Percentiles rank a stretch among this genome's conserved stretches.
Evolutionary conservation across 106 monocot species (phyloP).

Genomic region (Dioscorea zingiberensis): DNA sequence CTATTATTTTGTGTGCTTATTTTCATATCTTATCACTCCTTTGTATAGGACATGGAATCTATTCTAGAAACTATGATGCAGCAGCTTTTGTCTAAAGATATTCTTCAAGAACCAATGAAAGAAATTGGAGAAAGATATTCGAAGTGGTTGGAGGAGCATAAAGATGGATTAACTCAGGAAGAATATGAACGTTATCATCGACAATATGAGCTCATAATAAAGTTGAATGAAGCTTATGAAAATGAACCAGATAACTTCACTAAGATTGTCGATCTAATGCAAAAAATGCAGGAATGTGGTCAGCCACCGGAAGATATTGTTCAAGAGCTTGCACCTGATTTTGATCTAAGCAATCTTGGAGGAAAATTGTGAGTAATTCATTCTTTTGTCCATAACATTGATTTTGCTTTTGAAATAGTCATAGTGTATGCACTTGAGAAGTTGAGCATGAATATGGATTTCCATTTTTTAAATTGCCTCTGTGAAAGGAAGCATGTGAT

Average conservation of each 20-base stretch:
- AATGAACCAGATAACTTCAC: slow-evolving; percentile 70
- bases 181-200: slow-evolving; percentile 64
- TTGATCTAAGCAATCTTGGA: slow-evolving; percentile 63
- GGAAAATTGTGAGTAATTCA: slow-evolving; percentile 57
- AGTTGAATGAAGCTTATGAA: slow-evolving; percentile 86
- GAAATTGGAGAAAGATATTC: slow-evolving; percentile 90
- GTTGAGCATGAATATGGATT: no score
- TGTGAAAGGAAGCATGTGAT: no score
- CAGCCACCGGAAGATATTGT: slow-evolving; percentile 91
- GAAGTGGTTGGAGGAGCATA: slow-evolving; percentile 84
- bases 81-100: slow-evolving; percentile 89
- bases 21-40: neutral
- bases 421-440: no score
- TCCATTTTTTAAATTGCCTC: no score
- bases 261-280: slow-evolving; percentile 85
- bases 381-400: no score
- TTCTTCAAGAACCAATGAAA: slow-evolving; percentile 94
- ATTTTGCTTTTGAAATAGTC: no score
- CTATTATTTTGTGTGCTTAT: neutral
- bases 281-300: slow-evolving; percentile 97
- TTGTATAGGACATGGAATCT: slow-evolving; percentile 88
- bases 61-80: slow-evolving; percentile 94
- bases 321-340: slow-evolving; percentile 80
- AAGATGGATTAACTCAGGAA: slow-evolving; percentile 37
- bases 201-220: slow-evolving; percentile 65